Evolutionary conservation across 176 grass and related monocot species (phyloP), one percentile per base, ranked within the genome.

Genomic region (Eleusine coracana): DNA sequence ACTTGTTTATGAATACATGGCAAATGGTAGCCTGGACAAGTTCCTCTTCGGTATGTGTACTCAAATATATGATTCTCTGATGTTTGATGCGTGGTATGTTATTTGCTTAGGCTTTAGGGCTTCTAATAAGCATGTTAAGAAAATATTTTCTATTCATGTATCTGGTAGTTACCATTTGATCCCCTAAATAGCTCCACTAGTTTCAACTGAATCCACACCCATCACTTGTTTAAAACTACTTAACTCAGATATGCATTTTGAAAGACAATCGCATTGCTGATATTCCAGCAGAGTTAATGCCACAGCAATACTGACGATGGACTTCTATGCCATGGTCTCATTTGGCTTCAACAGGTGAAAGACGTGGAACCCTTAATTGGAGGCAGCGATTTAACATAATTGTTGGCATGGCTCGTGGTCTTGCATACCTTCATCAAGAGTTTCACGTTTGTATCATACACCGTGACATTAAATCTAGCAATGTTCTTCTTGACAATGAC

Each of bases 1-100:
- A 34, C 91, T 97, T 74, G 94, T 97, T 69, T 93, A 97, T 73
- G 94, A 97, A 90, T 97, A 91, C 76, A 97, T 93, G 94, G 94
- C 89, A 54, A 97, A 97, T 72, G 82, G 84, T 77, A 97, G 91
- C 87, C 94, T 97, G 16, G 91, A 97, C 49, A 97, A 92, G 78
- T 91, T 93, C 84, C 86, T 97, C 52, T 97, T 89, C 14, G 91
- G 91, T 97, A 92, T 60, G 50, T 77, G 23, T 79, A 37, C 83
- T 83, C 60, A 10, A 16, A 78, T 28, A 41, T 45, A 54, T 58
- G 41, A 50, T 49, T 23, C 34, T 68, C 9, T 25, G 21, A 59
- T 12, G 8, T 78, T 78, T 80, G 39, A 65, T 79, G 7, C 71
- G 65, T 73, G 45, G 46, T 83, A 37, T 56, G 50, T 83, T 62